These are phyloP conservation scores for Eutypella sp. DNA, from an alignment of 2,329 filamentous ascomycete genomes.

Conservation along the genomic window DNA sequence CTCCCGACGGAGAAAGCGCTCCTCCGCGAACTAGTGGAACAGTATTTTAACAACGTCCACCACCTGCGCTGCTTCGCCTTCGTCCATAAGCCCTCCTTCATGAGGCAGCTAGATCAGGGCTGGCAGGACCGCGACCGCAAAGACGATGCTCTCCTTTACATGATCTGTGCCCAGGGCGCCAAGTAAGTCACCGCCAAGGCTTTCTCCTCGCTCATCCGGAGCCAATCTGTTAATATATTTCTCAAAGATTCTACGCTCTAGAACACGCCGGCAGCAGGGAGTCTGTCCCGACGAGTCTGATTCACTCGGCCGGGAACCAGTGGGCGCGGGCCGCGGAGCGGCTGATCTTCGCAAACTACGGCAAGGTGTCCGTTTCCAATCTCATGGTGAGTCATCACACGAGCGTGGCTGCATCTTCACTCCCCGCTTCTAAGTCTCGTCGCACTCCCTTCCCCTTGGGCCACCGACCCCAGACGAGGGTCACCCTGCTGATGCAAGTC, in stretches of 20 bases:
- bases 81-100: slow-evolving; percentile 35
- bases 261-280: neutral
- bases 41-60: slow-evolving; percentile 16
- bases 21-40: neutral
- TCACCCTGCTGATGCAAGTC: slow-evolving; percentile 34
- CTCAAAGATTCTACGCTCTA: neutral
- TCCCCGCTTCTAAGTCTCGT: too few relatives aligned
- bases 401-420: slow-evolving; percentile 22
- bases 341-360: neutral
- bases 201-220: too few relatives aligned
- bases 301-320: neutral
- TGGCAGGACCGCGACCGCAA: slow-evolving; percentile 28
- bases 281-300: neutral
- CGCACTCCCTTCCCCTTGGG: too few relatives aligned
- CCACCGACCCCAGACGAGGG: too few relatives aligned
- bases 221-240: too few relatives aligned
- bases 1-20: neutral
- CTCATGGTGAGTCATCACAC: neutral
- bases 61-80: slow-evolving; percentile 36
- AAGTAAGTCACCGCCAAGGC: slow-evolving; percentile 25
- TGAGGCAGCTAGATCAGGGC: slow-evolving; percentile 32
- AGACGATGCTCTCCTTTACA: slow-evolving; percentile 31
- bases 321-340: neutral
- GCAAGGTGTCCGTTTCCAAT: neutral
- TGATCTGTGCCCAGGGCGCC: slow-evolving; percentile 34